Evolutionary conservation across 352 stramenopile species (phyloP), one percentile per base, ranked within the genome.

Genomic region (Elongisporangium prolatum): DNA sequence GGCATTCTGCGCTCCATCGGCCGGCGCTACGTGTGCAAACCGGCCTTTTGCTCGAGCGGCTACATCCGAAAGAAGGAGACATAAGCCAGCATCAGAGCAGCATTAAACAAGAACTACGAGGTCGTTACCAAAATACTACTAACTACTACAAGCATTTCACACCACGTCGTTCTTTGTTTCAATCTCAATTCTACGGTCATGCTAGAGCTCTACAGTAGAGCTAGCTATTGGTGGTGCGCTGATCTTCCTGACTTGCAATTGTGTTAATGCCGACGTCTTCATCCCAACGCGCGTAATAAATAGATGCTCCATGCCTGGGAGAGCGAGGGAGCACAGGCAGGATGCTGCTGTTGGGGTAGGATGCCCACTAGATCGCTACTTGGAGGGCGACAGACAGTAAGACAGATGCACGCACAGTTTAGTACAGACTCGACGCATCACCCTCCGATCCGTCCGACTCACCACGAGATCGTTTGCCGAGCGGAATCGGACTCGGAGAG

Each of bases 1-100:
- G 85, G 85, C 11, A 84, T 75, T 58, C 84, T 91, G 64, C 85
- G 85, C 53, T 77, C 81, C 34, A 72, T 95, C 22, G 85, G 85
- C 10, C 72, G 85, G 3, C 77, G 83, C 37, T 93, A 91, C 69
- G 85, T 95, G 50, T 92, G 81, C 72, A 95, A 95, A 62, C 85
- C 85, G 22, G 77, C 83, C 28, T 93, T 95, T 61, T 89, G 77
- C 61, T 93, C 83, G 47, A 95, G 81, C 54, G 83, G 85, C 47
- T 95, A 95, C 68, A 95, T 95, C 60, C 81, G 78, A 59, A 74
- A 77, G 40, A 93, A 90, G 34, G 34, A 44, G 10, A 11, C 34
- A 44, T 44, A 44, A 17, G 34, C 34, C 34, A 44, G 34, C 28
- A 40, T 8, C 28, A 40, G 28, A 5, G 28, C 9, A 9, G 24